phyloP scores from a whole-genome alignment of 257 asterid genomes.

The Ehretia macrophylla region DNA sequence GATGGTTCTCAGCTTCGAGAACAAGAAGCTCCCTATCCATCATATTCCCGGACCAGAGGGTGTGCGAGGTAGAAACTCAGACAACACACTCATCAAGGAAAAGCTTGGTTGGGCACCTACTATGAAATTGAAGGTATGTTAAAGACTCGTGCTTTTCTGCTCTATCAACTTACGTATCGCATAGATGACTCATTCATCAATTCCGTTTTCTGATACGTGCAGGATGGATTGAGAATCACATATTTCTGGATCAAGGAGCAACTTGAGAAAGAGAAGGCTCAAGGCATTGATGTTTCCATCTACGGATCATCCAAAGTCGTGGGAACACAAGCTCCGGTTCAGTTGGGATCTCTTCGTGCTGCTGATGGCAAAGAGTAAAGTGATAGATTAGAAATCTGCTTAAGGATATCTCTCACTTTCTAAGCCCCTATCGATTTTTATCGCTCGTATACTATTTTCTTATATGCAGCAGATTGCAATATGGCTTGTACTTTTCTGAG shows the following conservation, averaged over 20 bases:
- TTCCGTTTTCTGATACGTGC: background rate
- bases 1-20: slow-evolving; percentile 70
- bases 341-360: slow-evolving; percentile 78
- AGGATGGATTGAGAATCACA: slow-evolving; percentile 85
- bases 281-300: slow-evolving; percentile 41
- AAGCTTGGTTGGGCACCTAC: slow-evolving; percentile 91
- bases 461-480: too few species aligned
- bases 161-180: background rate
- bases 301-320: slow-evolving; percentile 78
- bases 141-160: background rate
- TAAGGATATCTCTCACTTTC: too few species aligned
- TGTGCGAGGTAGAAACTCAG: slow-evolving; percentile 82
- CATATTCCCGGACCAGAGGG: slow-evolving; percentile 91
- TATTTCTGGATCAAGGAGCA: slow-evolving; percentile 84
- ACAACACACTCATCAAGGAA: slow-evolving; percentile 75
- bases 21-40: slow-evolving; percentile 71
- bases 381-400: too few species aligned
- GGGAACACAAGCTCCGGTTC: slow-evolving; percentile 81
- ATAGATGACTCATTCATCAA: slow-evolving; percentile 1
- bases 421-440: too few species aligned
- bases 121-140: slow-evolving; percentile 66
- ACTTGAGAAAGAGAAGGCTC: slow-evolving; percentile 60
- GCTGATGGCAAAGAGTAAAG: slow-evolving; percentile 76
- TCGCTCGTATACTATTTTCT: too few species aligned
- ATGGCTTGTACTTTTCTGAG: too few species aligned